Percentiles rank a stretch among this genome's conserved stretches.
Evolutionary conservation across 164 flowering plant genomes (phyloP).

Genomic region (Malania oleifera): DNA sequence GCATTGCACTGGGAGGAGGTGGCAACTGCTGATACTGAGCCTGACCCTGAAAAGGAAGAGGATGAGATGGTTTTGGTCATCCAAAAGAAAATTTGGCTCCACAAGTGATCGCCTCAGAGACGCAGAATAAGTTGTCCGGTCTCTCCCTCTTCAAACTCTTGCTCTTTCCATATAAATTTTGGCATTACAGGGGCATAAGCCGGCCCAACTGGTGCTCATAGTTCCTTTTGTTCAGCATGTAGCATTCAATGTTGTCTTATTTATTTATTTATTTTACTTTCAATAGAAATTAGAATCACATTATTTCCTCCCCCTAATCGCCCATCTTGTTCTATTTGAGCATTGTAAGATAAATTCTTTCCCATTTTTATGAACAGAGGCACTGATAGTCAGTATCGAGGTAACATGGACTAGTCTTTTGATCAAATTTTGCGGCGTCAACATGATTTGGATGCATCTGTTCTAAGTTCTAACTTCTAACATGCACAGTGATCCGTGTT

Average conservation of each 20-base stretch:
- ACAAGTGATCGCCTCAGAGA: conserved; percentile 31
- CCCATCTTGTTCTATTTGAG: no score
- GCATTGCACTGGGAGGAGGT: conserved; percentile 43
- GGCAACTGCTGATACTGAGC: conserved; percentile 22
- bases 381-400: no score
- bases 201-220: neutral
- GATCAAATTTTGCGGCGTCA: no score
- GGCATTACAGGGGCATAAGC: neutral
- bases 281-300: neutral
- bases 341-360: no score
- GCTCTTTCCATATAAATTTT: neutral
- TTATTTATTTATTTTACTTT: conserved; percentile 1
- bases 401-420: no score
- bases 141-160: neutral
- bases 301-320: no score
- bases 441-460: no score
- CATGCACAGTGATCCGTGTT: no score
- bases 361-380: no score
- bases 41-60: conserved; percentile 24
- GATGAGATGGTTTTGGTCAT: conserved; percentile 28
- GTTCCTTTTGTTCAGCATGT: conserved; percentile 10
- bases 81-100: conserved; percentile 41
- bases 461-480: no score
- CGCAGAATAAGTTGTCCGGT: conserved; percentile 19
- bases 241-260: conserved; percentile 12